Base-by-base conservation (phyloP, 768 basidiomycete species). In the Serendipita sp. region DNA sequence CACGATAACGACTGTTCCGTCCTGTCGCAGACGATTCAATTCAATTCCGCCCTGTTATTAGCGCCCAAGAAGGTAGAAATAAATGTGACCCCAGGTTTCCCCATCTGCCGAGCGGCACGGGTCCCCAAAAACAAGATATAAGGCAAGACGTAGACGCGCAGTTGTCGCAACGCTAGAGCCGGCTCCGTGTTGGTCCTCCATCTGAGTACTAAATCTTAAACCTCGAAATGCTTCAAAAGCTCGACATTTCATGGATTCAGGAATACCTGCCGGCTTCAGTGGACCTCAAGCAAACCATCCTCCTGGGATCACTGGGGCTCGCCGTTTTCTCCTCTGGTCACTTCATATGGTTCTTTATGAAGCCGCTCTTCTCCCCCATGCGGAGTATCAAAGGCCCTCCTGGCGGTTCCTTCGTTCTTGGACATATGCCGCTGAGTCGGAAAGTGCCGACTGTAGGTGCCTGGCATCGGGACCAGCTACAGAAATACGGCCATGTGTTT, bases 1-100 rank as follows among this genome's bases (percentile, higher is more conserved):
- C 70, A 75, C 30, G 24, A 24, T 24, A 24, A 24, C 24, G 24
- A 24, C 24, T 1, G 24, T 24, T 24, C 24, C 24, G 24, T 24
- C 24, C 24, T 24, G 24, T 24, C 24, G 24, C 24, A 24, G 24
- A 24, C 24, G 24, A 24, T 24, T 24, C 24, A 24, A 24, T 24
- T 24, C 24, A 24, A 24, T 24, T 1, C 24, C 24, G 24, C 24
- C 24, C 24, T 24, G 24, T 24, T 24, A 24, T 24, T 24, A 24
- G 24, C 24, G 24, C 24, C 24, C 24, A 24, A 24, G 24, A 24
- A 24, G 24, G 24, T 24, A 24, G 24, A 24, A 24, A 24, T 24
- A 24, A 24, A 24, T 24, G 24, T 24, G 24, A 24, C 24, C 24
- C 24, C 74, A 24, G 24, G 24, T 24, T 24, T 24, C 24, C 24